Evolutionary conservation across 2,329 filamentous ascomycete species (phyloP), one percentile per base, ranked within the genome.

Genomic region (Botrytis squamosa): DNA sequence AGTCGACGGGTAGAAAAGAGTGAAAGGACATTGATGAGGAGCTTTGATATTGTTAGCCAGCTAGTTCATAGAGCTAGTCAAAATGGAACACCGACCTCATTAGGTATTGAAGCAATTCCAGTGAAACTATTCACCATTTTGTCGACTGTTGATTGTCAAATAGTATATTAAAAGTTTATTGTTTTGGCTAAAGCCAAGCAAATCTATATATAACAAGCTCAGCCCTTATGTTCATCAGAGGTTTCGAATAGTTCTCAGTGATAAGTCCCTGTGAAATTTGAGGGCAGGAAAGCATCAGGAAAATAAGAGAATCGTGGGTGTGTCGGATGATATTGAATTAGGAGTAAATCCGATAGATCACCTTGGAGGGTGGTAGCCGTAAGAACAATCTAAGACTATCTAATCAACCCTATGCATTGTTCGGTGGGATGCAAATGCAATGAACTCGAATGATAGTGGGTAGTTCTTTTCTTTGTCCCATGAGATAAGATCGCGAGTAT

Each of bases 1-100:
- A 91, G 84, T n/a, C 84, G 80, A 71, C 82, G 82, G 9, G 87
- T 87, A 8, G 84, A 78, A 70, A 90, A 84, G 14, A 80, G 79
- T 5, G 84, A 83, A 33, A 90, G 81, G 65, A 87, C 83, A 46
- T 85, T 82, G 70, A 86, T 83, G 55, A 89, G 83, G 74, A 90
- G 83, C 87, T 89, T 71, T 49, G 5, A 62, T 38, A 44, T 52
- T 40, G 44, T 46, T 42, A 70, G 55, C 49, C 29, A 62, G 55
- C 49, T 18, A 70, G 25, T 72, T 36, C 14, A 63, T 16, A 33
- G 38, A 44, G 60, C 36, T 25, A 22, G 14, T 36, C 60, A 22
- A 57, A 46, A 38, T 57, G 16, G 16, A 10, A 73, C 36, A 69
- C 72, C 55, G 64, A 79, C 78, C 75, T 79, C 78, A 60, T 78